Base-by-base conservation (phyloP, 1,139 yeast genomes). In the Magnusiomyces starmeri region DNA sequence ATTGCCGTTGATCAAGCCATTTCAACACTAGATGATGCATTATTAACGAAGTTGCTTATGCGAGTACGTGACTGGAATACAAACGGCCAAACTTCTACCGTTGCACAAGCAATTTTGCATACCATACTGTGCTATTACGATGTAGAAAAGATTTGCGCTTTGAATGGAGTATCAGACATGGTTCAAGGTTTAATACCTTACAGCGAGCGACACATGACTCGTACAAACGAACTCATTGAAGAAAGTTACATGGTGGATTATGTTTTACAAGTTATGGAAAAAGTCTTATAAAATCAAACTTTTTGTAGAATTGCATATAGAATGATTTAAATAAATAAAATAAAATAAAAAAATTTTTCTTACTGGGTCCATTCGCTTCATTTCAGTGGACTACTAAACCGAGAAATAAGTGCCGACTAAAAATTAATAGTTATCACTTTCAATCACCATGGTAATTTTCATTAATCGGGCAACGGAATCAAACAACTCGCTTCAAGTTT, bases 31-130 rank as follows among this genome's bases (percentile, higher is more conserved):
- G 71, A 78, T 42, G 85, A 81, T 1, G 87, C 85, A 61, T 68
- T 89, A 43, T 21, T 51, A 16, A 61, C 76, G 41, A 65, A 72
- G 20, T 69, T 92, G 35, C 77, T 92, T 65, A 79, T 78, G 60
- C 82, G 95, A 62, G 75, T 89, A 34, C 79, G 97, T 61, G 96
- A 89, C 64, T 92, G 99, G 99, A 92, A 94, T 67, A 82, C 94
- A 50, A 92, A 89, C 66, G 85, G 88, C 51, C 81, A 82, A 62
- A 82, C 87, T 44, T 86, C 87, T 62, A 81, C 78, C 51, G 77
- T 87, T 53, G 86, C 96, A 25, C 98, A 92, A 66, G 80, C 80
- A 52, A 70, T 89, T 37, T 73, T 92, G 52, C 74, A 79, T 57
- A 83, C 86, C 21, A 69, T 90, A 39, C 69, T 92, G 54, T 71